phyloP scores from a whole-genome alignment of 148 eudicot genomes.

The Tetragonia tetragonoides region DNA sequence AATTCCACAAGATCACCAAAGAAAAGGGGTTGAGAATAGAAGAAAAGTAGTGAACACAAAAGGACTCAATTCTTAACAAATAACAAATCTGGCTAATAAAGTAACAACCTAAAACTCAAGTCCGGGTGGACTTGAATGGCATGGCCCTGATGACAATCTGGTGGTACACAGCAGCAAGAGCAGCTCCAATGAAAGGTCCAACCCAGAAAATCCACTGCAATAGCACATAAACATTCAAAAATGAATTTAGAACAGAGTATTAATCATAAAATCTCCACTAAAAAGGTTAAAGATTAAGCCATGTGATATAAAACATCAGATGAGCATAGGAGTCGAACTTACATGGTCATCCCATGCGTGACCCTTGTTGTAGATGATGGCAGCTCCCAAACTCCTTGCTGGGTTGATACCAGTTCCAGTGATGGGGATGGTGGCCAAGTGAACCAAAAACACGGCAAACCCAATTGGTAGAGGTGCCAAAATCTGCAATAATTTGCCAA shows the following conservation, averaged over 20 bases:
- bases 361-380: conserved; percentile 17
- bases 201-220: conserved; percentile 24
- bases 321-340: not conserved
- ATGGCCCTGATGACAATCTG: conserved; percentile 18
- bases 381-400: conserved; percentile 22
- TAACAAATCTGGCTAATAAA: too few relatives aligned
- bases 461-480: conserved; percentile 22
- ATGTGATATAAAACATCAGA: not conserved
- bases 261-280: not conserved
- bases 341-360: conserved; percentile 22
- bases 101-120: not conserved
- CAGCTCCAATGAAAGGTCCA: conserved; percentile 25
- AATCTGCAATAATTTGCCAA: not conserved
- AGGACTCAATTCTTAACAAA: too few relatives aligned
- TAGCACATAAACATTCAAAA: too few relatives aligned
- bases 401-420: conserved; percentile 18
- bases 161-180: conserved; percentile 22
- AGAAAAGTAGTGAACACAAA: too few relatives aligned
- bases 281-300: too few relatives aligned
- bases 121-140: conserved; percentile 4
- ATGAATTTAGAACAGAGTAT: not conserved
- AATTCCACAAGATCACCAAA: too few relatives aligned
- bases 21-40: too few relatives aligned
- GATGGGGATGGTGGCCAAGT: conserved; percentile 17
- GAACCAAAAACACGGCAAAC: conserved; percentile 15